Percentiles rank a stretch among this genome's conserved stretches.
These are phyloP conservation scores for Uncinocarpus reesii DNA, from an alignment of 2,329 filamentous ascomycete genomes.

Conservation along the genomic window DNA sequence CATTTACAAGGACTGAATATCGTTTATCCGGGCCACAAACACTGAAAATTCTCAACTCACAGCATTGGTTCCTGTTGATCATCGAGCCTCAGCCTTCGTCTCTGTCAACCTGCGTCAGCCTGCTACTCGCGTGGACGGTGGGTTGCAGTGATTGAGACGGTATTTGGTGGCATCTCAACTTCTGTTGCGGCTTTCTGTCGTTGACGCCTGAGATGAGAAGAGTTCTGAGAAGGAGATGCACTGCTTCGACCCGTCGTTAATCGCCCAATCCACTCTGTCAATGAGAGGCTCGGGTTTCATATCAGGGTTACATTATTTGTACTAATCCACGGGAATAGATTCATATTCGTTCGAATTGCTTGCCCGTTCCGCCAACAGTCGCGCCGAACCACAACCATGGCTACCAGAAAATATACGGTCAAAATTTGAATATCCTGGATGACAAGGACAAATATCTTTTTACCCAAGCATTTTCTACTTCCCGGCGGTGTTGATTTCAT, in stretches of 20 bases:
- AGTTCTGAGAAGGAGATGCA: slow-evolving; percentile 31
- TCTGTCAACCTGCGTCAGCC: slow-evolving; percentile 21
- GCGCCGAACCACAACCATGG: too few relatives aligned
- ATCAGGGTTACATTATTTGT: slow-evolving; percentile 37
- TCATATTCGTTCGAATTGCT: not conserved
- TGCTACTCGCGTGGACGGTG: slow-evolving; percentile 4
- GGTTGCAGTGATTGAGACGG: slow-evolving; percentile 32
- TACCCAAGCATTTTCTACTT: too few relatives aligned
- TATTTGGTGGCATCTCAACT: slow-evolving; percentile 28
- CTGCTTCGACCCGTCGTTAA: slow-evolving; percentile 38
- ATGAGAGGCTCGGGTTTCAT: slow-evolving; percentile 41
- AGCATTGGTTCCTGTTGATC: slow-evolving; percentile 19
- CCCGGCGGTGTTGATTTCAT: too few relatives aligned
- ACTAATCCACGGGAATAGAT: not conserved
- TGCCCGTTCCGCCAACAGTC: not conserved
- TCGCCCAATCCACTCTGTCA: slow-evolving; percentile 39
- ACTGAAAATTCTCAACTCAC: slow-evolving; percentile 12
- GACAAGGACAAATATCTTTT: too few relatives aligned
- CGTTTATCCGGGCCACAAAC: slow-evolving; percentile 24
- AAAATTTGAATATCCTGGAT: too few relatives aligned
- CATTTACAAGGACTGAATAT: slow-evolving; percentile 30
- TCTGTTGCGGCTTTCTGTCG: slow-evolving; percentile 38
- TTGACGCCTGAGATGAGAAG: slow-evolving; percentile 29
- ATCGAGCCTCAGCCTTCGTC: slow-evolving; percentile 35
- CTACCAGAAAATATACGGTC: too few relatives aligned